These are phyloP conservation scores for Tripterygium wilfordii DNA, from an alignment of 177 flowering plant species.

Conservation along the genomic window DNA sequence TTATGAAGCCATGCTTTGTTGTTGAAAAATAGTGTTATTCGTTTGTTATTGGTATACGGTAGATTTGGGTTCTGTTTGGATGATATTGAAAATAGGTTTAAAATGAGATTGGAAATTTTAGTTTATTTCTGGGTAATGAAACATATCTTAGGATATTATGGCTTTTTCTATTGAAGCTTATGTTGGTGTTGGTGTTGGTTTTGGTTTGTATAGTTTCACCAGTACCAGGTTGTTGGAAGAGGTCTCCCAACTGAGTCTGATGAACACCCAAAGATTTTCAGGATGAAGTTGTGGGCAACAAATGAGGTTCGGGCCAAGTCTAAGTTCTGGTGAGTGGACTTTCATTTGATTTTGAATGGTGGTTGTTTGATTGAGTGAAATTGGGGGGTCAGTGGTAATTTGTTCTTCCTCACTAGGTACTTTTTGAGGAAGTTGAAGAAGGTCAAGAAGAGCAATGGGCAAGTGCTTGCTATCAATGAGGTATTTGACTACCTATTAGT, in stretches of 20 bases:
- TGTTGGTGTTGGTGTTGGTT: background rate
- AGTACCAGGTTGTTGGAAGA: constrained; percentile 64
- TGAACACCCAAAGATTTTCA: constrained; percentile 56
- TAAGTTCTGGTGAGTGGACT: constrained; percentile 51
- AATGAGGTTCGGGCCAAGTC: constrained; percentile 62
- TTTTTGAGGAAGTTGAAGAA: constrained; percentile 67
- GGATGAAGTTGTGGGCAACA: constrained; percentile 63
- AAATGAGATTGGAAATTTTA: too few species aligned
- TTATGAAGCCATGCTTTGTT: too few species aligned
- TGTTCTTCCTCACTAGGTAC: constrained; percentile 26
- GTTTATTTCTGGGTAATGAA: too few species aligned
- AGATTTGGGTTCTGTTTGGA: too few species aligned
- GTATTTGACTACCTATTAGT: too few species aligned
- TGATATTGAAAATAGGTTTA: too few species aligned
- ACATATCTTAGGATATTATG: background rate
- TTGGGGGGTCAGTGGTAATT: background rate
- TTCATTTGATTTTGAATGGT: background rate
- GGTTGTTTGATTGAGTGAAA: background rate
- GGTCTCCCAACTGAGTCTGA: constrained; percentile 46
- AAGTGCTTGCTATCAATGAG: constrained; percentile 60
- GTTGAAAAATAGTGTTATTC: too few species aligned
- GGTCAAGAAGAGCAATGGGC: constrained; percentile 69
- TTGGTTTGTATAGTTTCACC: constrained; percentile 41
- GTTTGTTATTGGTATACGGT: too few species aligned
- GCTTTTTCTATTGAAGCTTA: background rate